Base-by-base conservation (phyloP, 148 eudicot genomes). In the Rhododendron simsii region DNA sequence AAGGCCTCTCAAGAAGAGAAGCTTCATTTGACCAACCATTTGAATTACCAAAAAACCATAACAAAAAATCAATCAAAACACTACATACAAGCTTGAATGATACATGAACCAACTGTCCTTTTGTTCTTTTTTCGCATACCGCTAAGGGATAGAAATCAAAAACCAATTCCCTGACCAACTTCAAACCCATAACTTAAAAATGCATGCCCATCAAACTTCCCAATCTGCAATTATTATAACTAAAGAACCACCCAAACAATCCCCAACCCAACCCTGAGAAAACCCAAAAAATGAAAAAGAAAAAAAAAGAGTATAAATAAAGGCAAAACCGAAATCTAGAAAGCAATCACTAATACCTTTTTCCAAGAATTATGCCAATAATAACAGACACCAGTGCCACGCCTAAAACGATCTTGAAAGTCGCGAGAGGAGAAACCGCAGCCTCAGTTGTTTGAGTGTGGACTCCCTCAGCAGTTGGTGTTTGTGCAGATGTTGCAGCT, bases 361-460 rank as follows among this genome's bases (percentile, higher is more conserved):
- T 97, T 2, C 98, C 99, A 51, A 97, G 91, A 86, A 95, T 89
- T 51, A 95, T 88, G 73, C 99, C 99, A 76, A 95, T n/a, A 44
- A 97, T 86, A 41, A 97, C 88, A 13, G 99, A 97, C n/a, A 97
- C 90, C 79, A 97, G 80, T 45, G 98, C 98, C 83, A 95, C 92
- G 30, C 95, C 99, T 45, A 95, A 84, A 82, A 94, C 88, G 78
- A 94, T 71, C 92, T 95, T 97, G 65, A 93, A 45, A 79, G 86
- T 91, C 85, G 87, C 85, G 79, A 84, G 45, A 33, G 90, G 85
- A 84, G 99, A 89, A 84, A 83, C 91, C 83, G 91, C 90, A 35
- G 92, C 91, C 85, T 90, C 89, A 20, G 91, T 37, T n/a, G 89
- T 67, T 67, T 89, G 86, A 44, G 88, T 67, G 33, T 87, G 91